Evolutionary conservation across 169 alveolate species (phyloP).

Genomic region (Cryptosporidium xiaoi): DNA sequence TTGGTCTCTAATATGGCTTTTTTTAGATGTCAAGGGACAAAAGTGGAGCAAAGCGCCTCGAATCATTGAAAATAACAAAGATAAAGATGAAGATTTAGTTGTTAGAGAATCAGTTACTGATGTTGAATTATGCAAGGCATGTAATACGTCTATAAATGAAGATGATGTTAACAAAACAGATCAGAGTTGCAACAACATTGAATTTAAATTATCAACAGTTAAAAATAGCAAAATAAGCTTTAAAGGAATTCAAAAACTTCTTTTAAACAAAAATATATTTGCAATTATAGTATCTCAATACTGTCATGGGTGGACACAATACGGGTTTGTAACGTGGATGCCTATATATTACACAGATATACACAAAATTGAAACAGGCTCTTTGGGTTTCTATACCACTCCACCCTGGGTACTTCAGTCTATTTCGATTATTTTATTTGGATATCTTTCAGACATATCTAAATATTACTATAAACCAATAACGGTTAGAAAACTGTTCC

Average conservation of each 20-base stretch:
- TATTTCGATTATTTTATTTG: slow-evolving; percentile 48
- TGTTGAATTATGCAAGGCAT: background rate
- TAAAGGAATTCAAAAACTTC: background rate
- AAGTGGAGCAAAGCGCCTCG: slow-evolving; percentile 38
- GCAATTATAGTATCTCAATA: slow-evolving; percentile 62
- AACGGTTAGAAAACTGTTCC: slow-evolving; percentile 45
- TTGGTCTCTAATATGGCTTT: slow-evolving; percentile 69
- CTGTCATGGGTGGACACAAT: slow-evolving; percentile 74
- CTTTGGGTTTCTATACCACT: slow-evolving; percentile 54
- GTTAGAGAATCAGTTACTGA: background rate
- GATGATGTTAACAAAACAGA: slow-evolving; percentile 2
- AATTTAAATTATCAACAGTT: too few relatives aligned
- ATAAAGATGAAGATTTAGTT: background rate
- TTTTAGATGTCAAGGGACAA: slow-evolving; percentile 29
- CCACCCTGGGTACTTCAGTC: slow-evolving; percentile 73
- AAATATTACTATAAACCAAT: slow-evolving; percentile 3
- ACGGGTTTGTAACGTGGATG: slow-evolving; percentile 72
- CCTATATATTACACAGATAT: slow-evolving; percentile 65
- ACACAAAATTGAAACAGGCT: slow-evolving; percentile 16
- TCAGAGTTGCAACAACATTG: background rate
- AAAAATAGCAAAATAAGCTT: background rate
- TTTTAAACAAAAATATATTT: slow-evolving; percentile 14
- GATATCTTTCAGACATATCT: slow-evolving; percentile 39
- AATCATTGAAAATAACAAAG: slow-evolving; percentile 10
- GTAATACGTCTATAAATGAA: background rate